Evolutionary conservation across 2,329 filamentous ascomycete genomes (phyloP).

Genomic region (Phialocephala sp.): DNA sequence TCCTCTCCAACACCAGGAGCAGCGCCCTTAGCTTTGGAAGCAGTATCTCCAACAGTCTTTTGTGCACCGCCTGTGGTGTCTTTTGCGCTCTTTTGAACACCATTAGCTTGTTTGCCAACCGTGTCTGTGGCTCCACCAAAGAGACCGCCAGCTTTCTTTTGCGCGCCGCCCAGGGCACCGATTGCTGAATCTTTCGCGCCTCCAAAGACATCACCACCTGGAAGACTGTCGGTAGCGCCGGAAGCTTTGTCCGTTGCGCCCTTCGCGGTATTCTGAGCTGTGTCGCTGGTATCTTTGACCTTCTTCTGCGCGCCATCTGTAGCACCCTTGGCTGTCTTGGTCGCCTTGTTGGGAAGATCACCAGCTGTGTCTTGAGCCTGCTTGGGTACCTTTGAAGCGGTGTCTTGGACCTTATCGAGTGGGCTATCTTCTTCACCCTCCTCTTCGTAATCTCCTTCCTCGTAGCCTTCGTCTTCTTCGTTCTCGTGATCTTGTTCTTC

Average conservation of each 20-base stretch:
- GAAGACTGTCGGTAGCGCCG: constrained; percentile 5
- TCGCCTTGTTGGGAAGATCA: not conserved
- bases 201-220: constrained; percentile 15
- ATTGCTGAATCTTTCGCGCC: not conserved
- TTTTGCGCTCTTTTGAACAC: constrained; percentile 7
- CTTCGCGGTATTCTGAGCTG: constrained; percentile 18
- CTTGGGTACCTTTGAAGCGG: constrained; percentile 19
- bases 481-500: not conserved
- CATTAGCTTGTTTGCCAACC: constrained; percentile 1
- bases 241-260: constrained; percentile 12
- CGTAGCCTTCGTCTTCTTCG: constrained; percentile 7
- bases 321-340: constrained; percentile 18
- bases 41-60: constrained; percentile 5
- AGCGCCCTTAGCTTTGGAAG: constrained; percentile 11
- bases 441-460: not conserved
- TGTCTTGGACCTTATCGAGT: constrained; percentile 18
- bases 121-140: constrained; percentile 3
- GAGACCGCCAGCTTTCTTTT: constrained; percentile 7
- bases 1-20: constrained; percentile 14
- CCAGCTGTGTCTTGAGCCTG: constrained; percentile 15
- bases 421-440: constrained; percentile 12
- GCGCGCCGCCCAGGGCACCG: not conserved
- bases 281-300: constrained; percentile 15
- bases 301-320: constrained; percentile 21
- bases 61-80: not conserved